Percentiles rank a stretch among this genome's conserved stretches.
Evolutionary conservation across 169 alveolate genomes (phyloP).

Genomic region (Plasmodium vivax): DNA sequence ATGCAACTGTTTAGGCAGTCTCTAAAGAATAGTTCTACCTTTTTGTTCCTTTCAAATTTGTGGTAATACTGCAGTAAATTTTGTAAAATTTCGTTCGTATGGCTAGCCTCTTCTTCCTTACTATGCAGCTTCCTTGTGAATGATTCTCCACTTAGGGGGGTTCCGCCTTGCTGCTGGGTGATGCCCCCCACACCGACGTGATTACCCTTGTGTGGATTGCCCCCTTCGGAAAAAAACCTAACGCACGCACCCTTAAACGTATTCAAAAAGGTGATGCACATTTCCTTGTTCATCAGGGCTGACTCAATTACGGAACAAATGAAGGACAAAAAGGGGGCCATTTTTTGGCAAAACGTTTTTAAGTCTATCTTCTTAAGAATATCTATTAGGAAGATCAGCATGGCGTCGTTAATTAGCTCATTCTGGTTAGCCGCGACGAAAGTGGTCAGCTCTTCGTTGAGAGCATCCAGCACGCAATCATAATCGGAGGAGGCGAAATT

Average conservation of each 20-base stretch:
- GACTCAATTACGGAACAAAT: slow-evolving; percentile 16
- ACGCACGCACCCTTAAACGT: slow-evolving; percentile 24
- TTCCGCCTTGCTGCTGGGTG: neutral
- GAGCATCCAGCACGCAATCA: slow-evolving; percentile 6
- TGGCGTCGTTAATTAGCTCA: slow-evolving; percentile 31
- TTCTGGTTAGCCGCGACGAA: neutral
- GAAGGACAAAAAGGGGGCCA: slow-evolving; percentile 12
- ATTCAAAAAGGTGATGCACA: slow-evolving; percentile 34
- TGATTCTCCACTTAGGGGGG: neutral
- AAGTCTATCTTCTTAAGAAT: slow-evolving; percentile 25
- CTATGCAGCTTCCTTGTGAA: neutral
- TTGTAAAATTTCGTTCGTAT: slow-evolving; percentile 3
- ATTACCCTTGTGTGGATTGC: neutral
- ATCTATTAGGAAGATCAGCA: slow-evolving; percentile 17
- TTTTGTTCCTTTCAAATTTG: slow-evolving; percentile 32
- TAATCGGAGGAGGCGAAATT: neutral
- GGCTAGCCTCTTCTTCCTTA: neutral
- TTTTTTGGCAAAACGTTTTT: neutral
- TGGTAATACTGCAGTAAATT: neutral
- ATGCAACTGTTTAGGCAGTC: slow-evolving; percentile 55
- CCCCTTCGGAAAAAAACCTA: neutral
- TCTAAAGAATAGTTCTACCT: slow-evolving; percentile 21
- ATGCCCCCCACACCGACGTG: neutral
- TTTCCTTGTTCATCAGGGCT: slow-evolving; percentile 9
- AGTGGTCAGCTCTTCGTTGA: slow-evolving; percentile 12